A percentile compares a stretch with the other conserved stretches of the same genome.
phyloP scores from a whole-genome alignment of 116 monocot genomes.

The Zostera marina region DNA sequence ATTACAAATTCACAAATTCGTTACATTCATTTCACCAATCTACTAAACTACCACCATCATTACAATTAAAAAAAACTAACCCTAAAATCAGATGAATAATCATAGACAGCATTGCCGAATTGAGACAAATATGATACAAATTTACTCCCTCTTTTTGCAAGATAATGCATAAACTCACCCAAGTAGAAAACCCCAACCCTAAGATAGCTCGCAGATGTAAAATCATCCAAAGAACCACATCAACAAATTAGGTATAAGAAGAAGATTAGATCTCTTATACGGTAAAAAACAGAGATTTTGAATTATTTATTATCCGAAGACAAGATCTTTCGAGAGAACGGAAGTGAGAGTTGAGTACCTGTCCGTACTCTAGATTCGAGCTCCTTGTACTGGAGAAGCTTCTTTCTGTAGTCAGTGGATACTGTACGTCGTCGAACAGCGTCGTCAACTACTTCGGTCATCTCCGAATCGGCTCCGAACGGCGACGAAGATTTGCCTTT shows the following conservation, averaged over 20 bases:
- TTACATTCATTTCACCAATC: too few relatives aligned
- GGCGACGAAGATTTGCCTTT: too few relatives aligned
- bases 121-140: neutral
- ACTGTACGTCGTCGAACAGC: constrained; percentile 33
- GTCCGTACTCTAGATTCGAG: constrained; percentile 45
- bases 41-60: too few relatives aligned
- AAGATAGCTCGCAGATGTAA: neutral
- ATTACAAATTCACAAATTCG: too few relatives aligned
- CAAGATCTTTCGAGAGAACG: neutral
- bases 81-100: neutral
- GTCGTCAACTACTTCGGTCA: constrained; percentile 18
- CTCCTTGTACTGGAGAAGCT: constrained; percentile 73
- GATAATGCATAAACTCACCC: neutral
- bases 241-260: neutral
- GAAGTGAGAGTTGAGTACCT: constrained; percentile 7
- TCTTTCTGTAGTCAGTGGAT: constrained; percentile 50
- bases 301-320: neutral
- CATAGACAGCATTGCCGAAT: neutral
- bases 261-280: neutral
- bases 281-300: neutral
- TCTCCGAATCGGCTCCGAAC: neutral
- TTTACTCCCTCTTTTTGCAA: neutral
- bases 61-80: neutral
- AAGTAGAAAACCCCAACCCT: neutral
- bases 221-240: neutral